Evolutionary conservation across 2,329 filamentous ascomycete species (phyloP).

Genomic region (Westerdykella ornata): DNA sequence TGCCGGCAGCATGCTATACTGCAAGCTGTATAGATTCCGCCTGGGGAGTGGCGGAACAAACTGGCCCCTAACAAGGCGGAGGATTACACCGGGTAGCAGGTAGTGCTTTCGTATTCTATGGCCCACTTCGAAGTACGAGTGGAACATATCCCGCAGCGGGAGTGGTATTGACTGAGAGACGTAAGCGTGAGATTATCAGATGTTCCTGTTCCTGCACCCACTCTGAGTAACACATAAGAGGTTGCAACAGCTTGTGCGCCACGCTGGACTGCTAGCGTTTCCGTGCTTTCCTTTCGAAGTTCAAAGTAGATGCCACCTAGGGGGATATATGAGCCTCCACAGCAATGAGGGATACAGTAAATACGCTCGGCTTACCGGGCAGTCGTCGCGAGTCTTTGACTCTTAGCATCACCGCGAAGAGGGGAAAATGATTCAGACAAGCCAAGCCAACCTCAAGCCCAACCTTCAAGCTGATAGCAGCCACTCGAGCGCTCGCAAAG

Average conservation of each 20-base stretch:
- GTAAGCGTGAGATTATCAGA: neutral
- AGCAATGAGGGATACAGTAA: neutral
- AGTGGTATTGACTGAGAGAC: constrained; percentile 63
- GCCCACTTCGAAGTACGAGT: constrained; percentile 93
- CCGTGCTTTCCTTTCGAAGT: constrained; percentile 62
- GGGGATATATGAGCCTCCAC: neutral
- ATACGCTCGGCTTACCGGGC: constrained; percentile 54
- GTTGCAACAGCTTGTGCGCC: constrained; percentile 49
- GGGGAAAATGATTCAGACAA: constrained; percentile 92
- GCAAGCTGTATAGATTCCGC: constrained; percentile 88
- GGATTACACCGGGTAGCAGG: constrained; percentile 76
- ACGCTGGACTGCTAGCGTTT: constrained; percentile 35
- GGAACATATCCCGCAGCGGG: constrained; percentile 87
- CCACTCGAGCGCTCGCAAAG: constrained; percentile 89
- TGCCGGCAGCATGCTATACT: constrained; percentile 95
- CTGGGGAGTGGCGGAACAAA: constrained; percentile 94
- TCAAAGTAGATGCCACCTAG: constrained; percentile 79
- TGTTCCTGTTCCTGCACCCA: constrained; percentile 34
- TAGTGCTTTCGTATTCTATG: constrained; percentile 93
- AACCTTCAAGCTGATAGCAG: constrained; percentile 89
- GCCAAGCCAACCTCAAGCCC: constrained; percentile 85
- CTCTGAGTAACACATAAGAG: constrained; percentile 82
- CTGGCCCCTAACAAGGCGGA: constrained; percentile 80
- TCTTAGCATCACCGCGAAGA: constrained; percentile 93
- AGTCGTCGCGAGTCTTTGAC: constrained; percentile 87